Base-by-base conservation (phyloP, 495 filamentous ascomycete genomes). In the Chaetomium cochliodes region DNA sequence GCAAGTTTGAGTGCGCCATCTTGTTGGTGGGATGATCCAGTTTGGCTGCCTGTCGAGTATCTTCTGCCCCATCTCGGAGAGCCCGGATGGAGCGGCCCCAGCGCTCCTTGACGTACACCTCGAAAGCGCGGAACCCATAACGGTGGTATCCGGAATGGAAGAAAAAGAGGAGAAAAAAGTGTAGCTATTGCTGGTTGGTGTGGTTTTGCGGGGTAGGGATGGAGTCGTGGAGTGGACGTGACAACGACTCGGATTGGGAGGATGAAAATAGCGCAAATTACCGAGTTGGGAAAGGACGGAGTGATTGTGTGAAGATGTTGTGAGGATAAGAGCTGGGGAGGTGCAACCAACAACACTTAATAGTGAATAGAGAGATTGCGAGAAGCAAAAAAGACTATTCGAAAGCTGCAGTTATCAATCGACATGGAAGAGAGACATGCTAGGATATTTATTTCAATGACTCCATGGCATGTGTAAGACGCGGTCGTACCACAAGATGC, bases 41-140 rank as follows among this genome's bases (percentile, higher is more conserved):
- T 73, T 73, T n/a, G 71, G 71, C 30, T 73, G 71, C 50, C 50
- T 70, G 25, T 70, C 68, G 56, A 73, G 60, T 33, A 73, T 62
- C 63, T 60, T 72, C 51, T 73, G 65, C 4, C 66, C 64, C 39
- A 60, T 56, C n/a, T 70, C 70, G 4, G 60, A 37, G 42, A 70
- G 23, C 0, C 66, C 41, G 5, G 67, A 42, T 13, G 51, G 11
- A 15, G 58, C n/a, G 8, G 42, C 22, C 7, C 7, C 44, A 8
- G 65, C 39, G 41, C 25, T 51, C 16, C 58, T 64, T 44, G 61
- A 64, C 3, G 62, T 67, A 30, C 71, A 73, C 56, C 68, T 61
- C 5, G 71, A 73, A n/a, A 73, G 55, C 12, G 68, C 65, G 8
- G 68, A 67, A 18, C 71, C 71, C 71, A 73, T 73, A 18, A 46